These are phyloP conservation scores for Candida anutae DNA, from an alignment of 1,139 yeast genomes.

Conservation along the genomic window DNA sequence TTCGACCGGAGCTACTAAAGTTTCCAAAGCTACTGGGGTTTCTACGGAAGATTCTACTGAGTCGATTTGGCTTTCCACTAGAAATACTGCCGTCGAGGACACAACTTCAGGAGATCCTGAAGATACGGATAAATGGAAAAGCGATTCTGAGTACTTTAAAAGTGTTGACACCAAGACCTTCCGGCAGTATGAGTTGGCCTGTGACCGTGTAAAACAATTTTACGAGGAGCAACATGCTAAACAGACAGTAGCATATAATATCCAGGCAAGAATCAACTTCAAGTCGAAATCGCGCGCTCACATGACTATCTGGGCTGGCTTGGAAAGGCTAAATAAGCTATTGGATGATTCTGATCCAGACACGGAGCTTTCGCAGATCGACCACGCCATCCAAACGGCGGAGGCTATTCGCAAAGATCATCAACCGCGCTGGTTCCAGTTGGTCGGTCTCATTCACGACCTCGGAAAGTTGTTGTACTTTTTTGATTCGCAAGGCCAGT, in stretches of 20 bases:
- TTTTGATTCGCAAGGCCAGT: conserved; percentile 65
- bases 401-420: conserved; percentile 64
- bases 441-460: conserved; percentile 67
- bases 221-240: conserved; percentile 63
- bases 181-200: conserved; percentile 63
- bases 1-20: conserved; percentile 3
- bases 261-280: conserved; percentile 64
- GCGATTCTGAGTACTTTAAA: conserved; percentile 25
- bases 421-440: conserved; percentile 69
- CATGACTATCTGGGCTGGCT: conserved; percentile 69
- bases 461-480: conserved; percentile 62
- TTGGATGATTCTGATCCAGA: conserved; percentile 72
- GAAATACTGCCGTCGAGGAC: conserved; percentile 1
- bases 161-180: conserved; percentile 38
- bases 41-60: conserved; percentile 1
- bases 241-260: conserved; percentile 67
- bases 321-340: conserved; percentile 52
- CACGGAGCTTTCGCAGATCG: conserved; percentile 66
- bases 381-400: conserved; percentile 71
- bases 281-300: conserved; percentile 57
- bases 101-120: conserved; percentile 2
- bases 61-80: conserved; percentile 4
- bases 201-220: conserved; percentile 59
- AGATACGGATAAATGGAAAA: conserved; percentile 8
- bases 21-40: conserved; percentile 4